Percentiles rank a stretch among this genome's conserved stretches.
Evolutionary conservation across 2,329 filamentous ascomycete species (phyloP).

Genomic region (Ophioceras dolichostomum): DNA sequence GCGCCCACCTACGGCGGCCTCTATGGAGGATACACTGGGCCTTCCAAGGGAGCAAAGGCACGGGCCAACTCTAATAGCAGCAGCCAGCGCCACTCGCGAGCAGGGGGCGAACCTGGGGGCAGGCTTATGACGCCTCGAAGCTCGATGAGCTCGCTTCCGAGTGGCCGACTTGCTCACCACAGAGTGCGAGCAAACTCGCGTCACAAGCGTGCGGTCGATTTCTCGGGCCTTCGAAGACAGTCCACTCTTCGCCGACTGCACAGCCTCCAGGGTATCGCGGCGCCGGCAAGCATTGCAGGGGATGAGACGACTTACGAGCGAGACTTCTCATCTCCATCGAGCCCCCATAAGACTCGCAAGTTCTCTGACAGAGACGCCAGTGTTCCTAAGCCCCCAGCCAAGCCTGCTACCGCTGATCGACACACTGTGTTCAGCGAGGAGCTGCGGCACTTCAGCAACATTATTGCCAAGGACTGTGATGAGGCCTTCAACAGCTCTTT

Average conservation of each 20-base stretch:
- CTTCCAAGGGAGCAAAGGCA: too few species aligned
- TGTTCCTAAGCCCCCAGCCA: background rate
- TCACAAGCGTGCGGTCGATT: constrained; percentile 41
- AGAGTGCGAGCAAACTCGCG: constrained; percentile 30
- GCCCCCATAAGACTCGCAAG: constrained; percentile 2
- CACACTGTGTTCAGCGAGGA: constrained; percentile 46
- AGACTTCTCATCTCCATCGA: constrained; percentile 11
- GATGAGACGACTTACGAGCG: constrained; percentile 14
- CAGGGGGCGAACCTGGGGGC: too few species aligned
- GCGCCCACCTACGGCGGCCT: too few species aligned
- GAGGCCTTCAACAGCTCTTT: constrained; percentile 72
- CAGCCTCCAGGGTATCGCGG: too few species aligned
- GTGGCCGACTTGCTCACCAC: constrained; percentile 27
- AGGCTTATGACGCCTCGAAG: constrained; percentile 22
- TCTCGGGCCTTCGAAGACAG: constrained; percentile 33
- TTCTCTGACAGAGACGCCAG: too few species aligned
- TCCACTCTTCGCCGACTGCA: constrained; percentile 8
- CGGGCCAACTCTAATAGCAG: constrained; percentile 1
- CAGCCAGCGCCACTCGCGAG: too few species aligned
- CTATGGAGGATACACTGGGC: too few species aligned
- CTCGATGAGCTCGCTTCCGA: constrained; percentile 38
- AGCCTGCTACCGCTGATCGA: background rate
- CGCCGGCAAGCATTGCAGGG: constrained; percentile 15
- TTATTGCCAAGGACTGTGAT: constrained; percentile 82
- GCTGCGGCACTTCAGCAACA: constrained; percentile 69